Conservation (phyloP, 1,139 yeast species). For the Yamadazyma buinensis region DNA sequence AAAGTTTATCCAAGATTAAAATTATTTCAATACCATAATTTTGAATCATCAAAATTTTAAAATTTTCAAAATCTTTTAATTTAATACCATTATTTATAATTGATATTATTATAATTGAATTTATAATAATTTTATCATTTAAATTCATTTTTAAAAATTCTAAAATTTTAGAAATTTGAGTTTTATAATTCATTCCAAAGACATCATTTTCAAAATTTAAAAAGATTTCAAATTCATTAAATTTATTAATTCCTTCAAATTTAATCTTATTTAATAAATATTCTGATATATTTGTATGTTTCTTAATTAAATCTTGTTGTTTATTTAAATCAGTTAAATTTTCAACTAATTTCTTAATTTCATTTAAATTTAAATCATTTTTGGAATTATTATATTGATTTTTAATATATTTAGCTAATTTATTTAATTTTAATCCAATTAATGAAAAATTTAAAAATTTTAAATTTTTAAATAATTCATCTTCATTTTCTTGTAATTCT, state of each 20-base stretch:
- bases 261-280: slow-evolving; percentile 54
- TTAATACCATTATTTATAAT: slow-evolving; percentile 63
- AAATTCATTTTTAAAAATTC: slow-evolving; percentile 44
- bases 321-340: slow-evolving; percentile 65
- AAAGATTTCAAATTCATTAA: slow-evolving; percentile 46
- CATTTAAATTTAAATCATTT: slow-evolving; percentile 43
- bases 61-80: slow-evolving; percentile 49
- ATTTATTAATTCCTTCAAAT: slow-evolving; percentile 13
- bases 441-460: slow-evolving; percentile 73
- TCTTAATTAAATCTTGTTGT: slow-evolving; percentile 64
- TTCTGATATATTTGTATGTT: slow-evolving; percentile 78
- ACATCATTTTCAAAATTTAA: slow-evolving; percentile 75
- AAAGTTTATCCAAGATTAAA: slow-evolving; percentile 24
- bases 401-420: slow-evolving; percentile 69
- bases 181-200: slow-evolving; percentile 53
- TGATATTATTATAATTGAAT: slow-evolving; percentile 52
- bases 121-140: slow-evolving; percentile 38
- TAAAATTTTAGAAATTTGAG: slow-evolving; percentile 45
- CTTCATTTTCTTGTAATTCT: slow-evolving; percentile 7
- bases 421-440: slow-evolving; percentile 70
- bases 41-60: slow-evolving; percentile 50
- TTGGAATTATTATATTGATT: slow-evolving; percentile 63
- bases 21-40: slow-evolving; percentile 56
- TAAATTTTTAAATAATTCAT: slow-evolving; percentile 38
- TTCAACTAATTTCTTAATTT: slow-evolving; percentile 69